phyloP scores from a whole-genome alignment of 1,284 basidiomycete species.

The Trametes versicolor region DNA sequence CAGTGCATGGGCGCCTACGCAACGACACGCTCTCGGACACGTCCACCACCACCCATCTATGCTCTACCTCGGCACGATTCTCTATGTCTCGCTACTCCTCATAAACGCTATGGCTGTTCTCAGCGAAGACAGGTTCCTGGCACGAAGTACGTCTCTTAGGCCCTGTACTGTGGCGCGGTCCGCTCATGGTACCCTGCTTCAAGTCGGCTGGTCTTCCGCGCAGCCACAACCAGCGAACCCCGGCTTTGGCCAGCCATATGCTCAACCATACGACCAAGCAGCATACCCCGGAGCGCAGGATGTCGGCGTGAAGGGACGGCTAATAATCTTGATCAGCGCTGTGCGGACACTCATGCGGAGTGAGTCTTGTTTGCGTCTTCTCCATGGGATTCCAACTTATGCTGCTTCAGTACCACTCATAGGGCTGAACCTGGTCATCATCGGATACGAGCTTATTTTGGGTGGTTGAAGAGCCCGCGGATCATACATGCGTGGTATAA shows the following conservation, averaged over 20 bases:
- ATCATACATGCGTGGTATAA: constrained; percentile 27
- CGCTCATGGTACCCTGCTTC: constrained; percentile 20
- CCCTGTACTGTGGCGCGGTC: background rate
- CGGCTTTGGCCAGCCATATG: constrained; percentile 72
- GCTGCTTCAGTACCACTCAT: constrained; percentile 82
- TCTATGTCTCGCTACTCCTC: constrained; percentile 83
- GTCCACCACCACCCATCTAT: constrained; percentile 38
- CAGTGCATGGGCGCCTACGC: constrained; percentile 15
- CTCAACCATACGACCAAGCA: constrained; percentile 74
- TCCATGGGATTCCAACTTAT: background rate
- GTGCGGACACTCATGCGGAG: constrained; percentile 96
- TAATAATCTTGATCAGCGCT: constrained; percentile 93
- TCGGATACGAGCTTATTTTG: constrained; percentile 82
- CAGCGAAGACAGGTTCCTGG: constrained; percentile 95
- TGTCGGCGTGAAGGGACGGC: constrained; percentile 81
- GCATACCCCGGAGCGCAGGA: constrained; percentile 68
- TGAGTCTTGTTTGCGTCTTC: constrained; percentile 53
- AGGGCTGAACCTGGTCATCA: constrained; percentile 82
- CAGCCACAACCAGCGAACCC: constrained; percentile 63
- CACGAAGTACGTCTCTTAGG: constrained; percentile 74
- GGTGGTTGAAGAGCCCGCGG: constrained; percentile 51
- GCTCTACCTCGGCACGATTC: constrained; percentile 67
- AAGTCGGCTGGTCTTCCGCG: constrained; percentile 94
- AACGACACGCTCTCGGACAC: constrained; percentile 29
- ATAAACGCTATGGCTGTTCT: constrained; percentile 95